Evolutionary conservation across 345 rosid genomes (phyloP).

Genomic region (Lepidium africanum): DNA sequence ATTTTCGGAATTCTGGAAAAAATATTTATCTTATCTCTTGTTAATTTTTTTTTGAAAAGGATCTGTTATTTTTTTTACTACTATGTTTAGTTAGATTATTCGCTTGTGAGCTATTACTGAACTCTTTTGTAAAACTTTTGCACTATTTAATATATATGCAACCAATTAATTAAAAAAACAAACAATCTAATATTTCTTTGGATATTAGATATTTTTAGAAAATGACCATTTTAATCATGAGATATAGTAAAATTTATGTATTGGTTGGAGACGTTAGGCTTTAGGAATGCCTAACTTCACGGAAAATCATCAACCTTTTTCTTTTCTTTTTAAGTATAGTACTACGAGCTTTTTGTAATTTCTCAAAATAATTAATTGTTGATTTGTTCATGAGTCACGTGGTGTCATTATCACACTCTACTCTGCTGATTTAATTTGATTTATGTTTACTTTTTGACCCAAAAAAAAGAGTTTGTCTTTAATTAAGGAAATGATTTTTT

Average conservation of each 20-base stretch:
- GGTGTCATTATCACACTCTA: background rate
- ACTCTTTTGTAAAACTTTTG: no score
- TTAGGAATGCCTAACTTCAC: conserved; percentile 7
- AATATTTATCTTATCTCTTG: no score
- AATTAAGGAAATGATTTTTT: background rate
- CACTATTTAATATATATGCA: no score
- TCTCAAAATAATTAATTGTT: background rate
- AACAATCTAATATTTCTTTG: background rate
- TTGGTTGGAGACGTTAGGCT: background rate
- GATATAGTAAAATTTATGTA: background rate
- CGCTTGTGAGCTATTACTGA: no score
- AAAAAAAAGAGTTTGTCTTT: background rate
- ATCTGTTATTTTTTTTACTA: no score
- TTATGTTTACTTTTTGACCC: background rate
- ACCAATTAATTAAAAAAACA: no score
- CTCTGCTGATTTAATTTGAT: background rate
- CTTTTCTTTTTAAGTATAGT: background rate
- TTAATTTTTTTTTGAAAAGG: no score
- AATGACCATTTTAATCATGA: no score
- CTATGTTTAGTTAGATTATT: no score
- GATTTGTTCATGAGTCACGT: background rate
- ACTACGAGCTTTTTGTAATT: background rate
- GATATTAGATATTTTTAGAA: no score
- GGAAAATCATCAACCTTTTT: background rate
- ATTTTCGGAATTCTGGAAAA: no score